Conservation (phyloP, 2,329 filamentous ascomycete genomes). For the Alternaria sp. region DNA sequence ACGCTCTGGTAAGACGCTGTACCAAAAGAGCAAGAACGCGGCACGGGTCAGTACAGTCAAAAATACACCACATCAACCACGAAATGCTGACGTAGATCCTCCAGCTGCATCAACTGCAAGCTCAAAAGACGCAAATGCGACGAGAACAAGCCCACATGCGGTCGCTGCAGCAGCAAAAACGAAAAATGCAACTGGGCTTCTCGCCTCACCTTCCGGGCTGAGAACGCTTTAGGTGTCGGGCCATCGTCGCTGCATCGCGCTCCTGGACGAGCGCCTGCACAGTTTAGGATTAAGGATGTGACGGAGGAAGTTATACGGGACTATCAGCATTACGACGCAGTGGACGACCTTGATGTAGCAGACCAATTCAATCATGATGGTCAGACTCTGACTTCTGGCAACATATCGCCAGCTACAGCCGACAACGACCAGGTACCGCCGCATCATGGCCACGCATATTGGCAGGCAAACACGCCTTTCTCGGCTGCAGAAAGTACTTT, state of each 20-base stretch:
- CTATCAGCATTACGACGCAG: conserved; percentile 1
- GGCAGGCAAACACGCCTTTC: not conserved
- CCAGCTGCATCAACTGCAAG: conserved; percentile 21
- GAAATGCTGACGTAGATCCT: not conserved
- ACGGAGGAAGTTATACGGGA: conserved; percentile 19
- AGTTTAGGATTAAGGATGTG: conserved; percentile 14
- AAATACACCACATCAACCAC: not conserved
- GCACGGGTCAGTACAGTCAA: not conserved
- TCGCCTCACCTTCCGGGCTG: conserved; percentile 23
- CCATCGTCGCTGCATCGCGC: conserved; percentile 8
- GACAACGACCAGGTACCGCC: not conserved
- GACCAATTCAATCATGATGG: not conserved
- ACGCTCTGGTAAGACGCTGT: not conserved
- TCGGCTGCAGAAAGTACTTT: not conserved
- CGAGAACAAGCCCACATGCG: conserved; percentile 23
- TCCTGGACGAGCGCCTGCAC: not conserved
- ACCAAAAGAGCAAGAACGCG: conserved; percentile 11
- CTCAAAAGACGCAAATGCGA: conserved; percentile 25
- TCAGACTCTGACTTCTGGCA: not conserved
- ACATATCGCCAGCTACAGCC: not conserved
- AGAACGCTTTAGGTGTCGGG: conserved; percentile 9
- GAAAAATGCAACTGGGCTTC: conserved; percentile 23
- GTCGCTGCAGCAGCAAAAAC: conserved; percentile 17
- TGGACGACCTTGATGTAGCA: not conserved
- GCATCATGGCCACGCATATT: not conserved